Conservation (phyloP, 805 yeast genomes). For the Candida cerambycidarum region DNA sequence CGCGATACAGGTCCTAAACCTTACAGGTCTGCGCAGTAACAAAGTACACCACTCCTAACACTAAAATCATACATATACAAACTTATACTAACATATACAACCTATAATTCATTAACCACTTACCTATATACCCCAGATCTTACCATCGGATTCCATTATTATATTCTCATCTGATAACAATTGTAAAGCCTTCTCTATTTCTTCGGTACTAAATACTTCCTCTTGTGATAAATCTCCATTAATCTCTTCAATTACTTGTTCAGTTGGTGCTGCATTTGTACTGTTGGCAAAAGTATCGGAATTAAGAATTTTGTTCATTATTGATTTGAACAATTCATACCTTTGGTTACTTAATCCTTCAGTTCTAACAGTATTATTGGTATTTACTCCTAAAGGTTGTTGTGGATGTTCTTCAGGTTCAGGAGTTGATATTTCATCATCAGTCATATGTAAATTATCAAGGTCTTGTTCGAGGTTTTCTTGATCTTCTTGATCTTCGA, state of each 20-base stretch:
- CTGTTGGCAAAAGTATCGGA: conserved; percentile 35
- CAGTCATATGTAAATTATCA: conserved; percentile 29
- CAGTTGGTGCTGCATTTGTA: conserved; percentile 31
- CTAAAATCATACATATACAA: too few relatives aligned
- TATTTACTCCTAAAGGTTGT: conserved; percentile 27
- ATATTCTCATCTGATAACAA: conserved; percentile 37
- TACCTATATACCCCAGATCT: conserved; percentile 39
- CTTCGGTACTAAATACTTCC: conserved; percentile 31
- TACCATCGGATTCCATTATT: conserved; percentile 38
- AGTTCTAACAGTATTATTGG: conserved; percentile 14
- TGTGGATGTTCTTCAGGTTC: conserved; percentile 11
- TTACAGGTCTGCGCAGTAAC: too few relatives aligned
- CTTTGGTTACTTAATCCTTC: conserved; percentile 34
- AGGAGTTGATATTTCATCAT: conserved; percentile 17
- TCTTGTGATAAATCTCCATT: conserved; percentile 41
- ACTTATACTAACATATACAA: too few relatives aligned
- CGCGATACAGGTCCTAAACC: too few relatives aligned
- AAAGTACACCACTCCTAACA: too few relatives aligned
- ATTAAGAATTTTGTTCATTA: conserved; percentile 31
- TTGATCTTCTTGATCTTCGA: too few relatives aligned
- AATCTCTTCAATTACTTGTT: conserved; percentile 30
- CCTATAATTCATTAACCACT: too few relatives aligned
- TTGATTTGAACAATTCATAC: conserved; percentile 27
- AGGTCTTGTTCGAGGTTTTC: conserved; percentile 25
- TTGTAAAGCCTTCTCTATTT: conserved; percentile 31